A percentile compares a stretch with the other conserved stretches of the same genome.
These are phyloP conservation scores for Penicillium concentricum DNA, from an alignment of 2,329 filamentous ascomycete species.

Conservation along the genomic window DNA sequence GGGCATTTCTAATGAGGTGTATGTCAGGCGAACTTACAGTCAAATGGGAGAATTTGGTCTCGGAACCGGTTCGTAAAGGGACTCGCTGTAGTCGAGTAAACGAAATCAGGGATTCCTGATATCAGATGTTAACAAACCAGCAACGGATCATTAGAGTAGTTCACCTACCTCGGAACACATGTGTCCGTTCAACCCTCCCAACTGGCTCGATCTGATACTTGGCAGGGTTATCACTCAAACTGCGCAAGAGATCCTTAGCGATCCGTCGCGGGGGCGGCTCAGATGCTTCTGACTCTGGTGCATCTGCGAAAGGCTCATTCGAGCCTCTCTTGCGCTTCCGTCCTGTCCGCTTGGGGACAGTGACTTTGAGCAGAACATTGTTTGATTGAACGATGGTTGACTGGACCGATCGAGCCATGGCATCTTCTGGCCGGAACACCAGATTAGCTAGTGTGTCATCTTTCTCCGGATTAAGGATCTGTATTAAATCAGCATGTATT, in stretches of 20 bases:
- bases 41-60: constrained; percentile 68
- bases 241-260: constrained; percentile 37
- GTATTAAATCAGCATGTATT: constrained; percentile 6
- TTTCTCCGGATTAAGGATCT: constrained; percentile 49
- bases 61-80: constrained; percentile 70
- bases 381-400: constrained; percentile 75
- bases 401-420: constrained; percentile 72
- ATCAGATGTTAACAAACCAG: constrained; percentile 1
- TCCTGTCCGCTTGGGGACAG: constrained; percentile 81
- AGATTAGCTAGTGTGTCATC: constrained; percentile 59
- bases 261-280: constrained; percentile 19
- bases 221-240: constrained; percentile 67
- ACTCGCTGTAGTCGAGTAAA: constrained; percentile 69
- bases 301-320: constrained; percentile 60
- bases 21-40: constrained; percentile 54
- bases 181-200: constrained; percentile 72
- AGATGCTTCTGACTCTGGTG: constrained; percentile 29
- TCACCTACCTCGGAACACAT: constrained; percentile 72
- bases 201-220: constrained; percentile 68
- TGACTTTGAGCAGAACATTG: constrained; percentile 83
- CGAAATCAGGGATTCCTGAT: constrained; percentile 75
- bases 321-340: constrained; percentile 81
- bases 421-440: constrained; percentile 77
- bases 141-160: neutral
- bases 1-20: neutral